Percentiles rank a stretch among this genome's conserved stretches.
phyloP scores from a whole-genome alignment of 2,329 filamentous ascomycete genomes.

The Arthrobotrys iridis region DNA sequence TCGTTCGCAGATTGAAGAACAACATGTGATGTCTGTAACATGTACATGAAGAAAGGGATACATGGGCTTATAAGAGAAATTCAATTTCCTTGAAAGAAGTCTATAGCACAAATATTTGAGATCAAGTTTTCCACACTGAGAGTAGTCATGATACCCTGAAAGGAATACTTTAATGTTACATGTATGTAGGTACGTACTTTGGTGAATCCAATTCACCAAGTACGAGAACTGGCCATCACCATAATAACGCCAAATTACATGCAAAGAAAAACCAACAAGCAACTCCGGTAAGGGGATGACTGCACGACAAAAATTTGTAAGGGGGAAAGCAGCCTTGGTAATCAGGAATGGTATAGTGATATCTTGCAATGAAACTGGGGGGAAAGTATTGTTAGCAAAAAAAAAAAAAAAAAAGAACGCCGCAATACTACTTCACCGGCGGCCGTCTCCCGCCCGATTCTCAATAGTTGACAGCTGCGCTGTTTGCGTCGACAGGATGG shows the following conservation, averaged over 20 bases:
- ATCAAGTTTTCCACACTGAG: no score
- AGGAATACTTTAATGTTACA: not conserved
- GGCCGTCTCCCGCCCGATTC: slow-evolving; percentile 3
- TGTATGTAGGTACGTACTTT: slow-evolving; percentile 10
- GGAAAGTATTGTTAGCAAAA: slow-evolving; percentile 21
- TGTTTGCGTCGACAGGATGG: slow-evolving; percentile 24
- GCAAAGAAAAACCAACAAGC: slow-evolving; percentile 39
- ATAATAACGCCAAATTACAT: slow-evolving; percentile 47
- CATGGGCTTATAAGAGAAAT: not conserved
- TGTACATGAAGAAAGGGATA: not conserved
- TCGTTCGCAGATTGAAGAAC: slow-evolving; percentile 13
- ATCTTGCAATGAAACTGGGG: slow-evolving; percentile 2
- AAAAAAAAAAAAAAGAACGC: slow-evolving; percentile 39
- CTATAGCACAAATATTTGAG: not conserved
- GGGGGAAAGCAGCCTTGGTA: slow-evolving; percentile 23
- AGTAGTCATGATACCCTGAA: not conserved
- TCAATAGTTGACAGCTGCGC: slow-evolving; percentile 1
- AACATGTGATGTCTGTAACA: slow-evolving; percentile 27
- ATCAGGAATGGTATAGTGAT: slow-evolving; percentile 45
- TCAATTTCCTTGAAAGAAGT: not conserved
- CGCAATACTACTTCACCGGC: slow-evolving; percentile 38
- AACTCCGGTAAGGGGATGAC: slow-evolving; percentile 33
- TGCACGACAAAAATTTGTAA: slow-evolving; percentile 7
- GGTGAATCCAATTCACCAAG: slow-evolving; percentile 24
- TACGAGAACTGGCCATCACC: slow-evolving; percentile 16